Percentiles rank a stretch among this genome's conserved stretches.
Conservation (phyloP, 352 stramenopile genomes). For the Pelagophyceae sp. region DNA sequence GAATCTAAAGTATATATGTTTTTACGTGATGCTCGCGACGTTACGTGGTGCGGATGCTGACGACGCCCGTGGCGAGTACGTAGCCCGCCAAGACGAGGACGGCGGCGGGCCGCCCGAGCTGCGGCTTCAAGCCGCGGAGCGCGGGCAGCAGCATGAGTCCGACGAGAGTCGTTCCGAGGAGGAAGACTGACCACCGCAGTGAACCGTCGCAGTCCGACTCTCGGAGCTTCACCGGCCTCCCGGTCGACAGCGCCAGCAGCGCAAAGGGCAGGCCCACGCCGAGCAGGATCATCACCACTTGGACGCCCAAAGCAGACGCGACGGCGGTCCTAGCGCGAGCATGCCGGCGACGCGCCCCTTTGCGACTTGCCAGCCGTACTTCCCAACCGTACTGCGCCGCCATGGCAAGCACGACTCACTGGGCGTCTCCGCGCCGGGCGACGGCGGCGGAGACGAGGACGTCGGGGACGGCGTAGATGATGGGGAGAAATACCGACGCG, state of each 20-base stretch:
- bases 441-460: slow-evolving; percentile 10
- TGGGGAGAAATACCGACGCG: slow-evolving; percentile 2
- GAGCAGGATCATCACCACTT: slow-evolving; percentile 15
- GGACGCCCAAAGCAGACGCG: not conserved
- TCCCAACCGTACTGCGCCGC: no score
- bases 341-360: no score
- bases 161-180: not conserved
- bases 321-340: not conserved
- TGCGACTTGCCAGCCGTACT: no score
- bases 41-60: not conserved
- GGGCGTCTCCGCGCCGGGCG: not conserved
- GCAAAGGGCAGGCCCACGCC: slow-evolving; percentile 14
- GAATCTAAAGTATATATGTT: no score
- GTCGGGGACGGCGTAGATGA: slow-evolving; percentile 14
- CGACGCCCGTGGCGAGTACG: not conserved
- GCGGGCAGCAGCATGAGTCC: not conserved
- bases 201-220: not conserved
- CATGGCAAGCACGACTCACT: no score
- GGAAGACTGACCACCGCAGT: slow-evolving; percentile 10
- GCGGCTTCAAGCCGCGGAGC: not conserved
- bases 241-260: not conserved
- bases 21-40: not conserved
- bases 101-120: not conserved
- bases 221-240: not conserved
- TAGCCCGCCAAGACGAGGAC: not conserved